Evolutionary conservation across 768 basidiomycete genomes (phyloP), one percentile per base, ranked within the genome.

Genomic region (Fistulinella prunicolor): DNA sequence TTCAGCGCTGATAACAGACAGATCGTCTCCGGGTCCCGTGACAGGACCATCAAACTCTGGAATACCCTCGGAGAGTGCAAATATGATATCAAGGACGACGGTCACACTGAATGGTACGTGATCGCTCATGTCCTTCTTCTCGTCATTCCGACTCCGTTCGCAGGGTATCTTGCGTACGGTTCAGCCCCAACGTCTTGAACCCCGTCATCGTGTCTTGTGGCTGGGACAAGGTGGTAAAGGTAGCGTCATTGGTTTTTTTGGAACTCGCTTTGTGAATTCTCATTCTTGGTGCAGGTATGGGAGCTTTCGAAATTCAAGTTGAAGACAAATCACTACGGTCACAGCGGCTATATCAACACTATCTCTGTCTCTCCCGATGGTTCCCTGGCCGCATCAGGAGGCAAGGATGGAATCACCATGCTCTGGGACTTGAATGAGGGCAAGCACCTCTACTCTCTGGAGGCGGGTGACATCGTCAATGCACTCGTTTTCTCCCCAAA

Each of bases 171-270:
- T 98, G 95, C 71, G 96, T 99, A 36, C 89, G 95, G 69, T 99
- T 99, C 80, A 95, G 93, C 75, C 96, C 96, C 45, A 98, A 98
- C 70, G 85, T 94, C 58, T 63, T 83, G 75, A 97, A 94, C 79
- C 94, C 96, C 49, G 95, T 98, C 65, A 98, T 98, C 64, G 96
- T 99, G 50, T 98, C 96, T 52, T 89, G 86, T 63, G 96, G 96
- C 63, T 99, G 96, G 96, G 96, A 99, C 80, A 98, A 97, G 79
- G 93, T 97, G 54, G 96, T 99, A 70, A 99, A 99, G 85, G 96
- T 95, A 58, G 73, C 84, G 22, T 23, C 23, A 65, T 13, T 44
- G 34, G 14, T 14, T 17, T 39, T 38, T 46, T 32, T 14, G 30
- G 16, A 26, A 14, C 32, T 22, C 9, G 5, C 5, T 19, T 35